Percentiles rank a stretch among this genome's conserved stretches.
Conservation (phyloP, 2,329 filamentous ascomycete species). For the Aspergillus jensenii region DNA sequence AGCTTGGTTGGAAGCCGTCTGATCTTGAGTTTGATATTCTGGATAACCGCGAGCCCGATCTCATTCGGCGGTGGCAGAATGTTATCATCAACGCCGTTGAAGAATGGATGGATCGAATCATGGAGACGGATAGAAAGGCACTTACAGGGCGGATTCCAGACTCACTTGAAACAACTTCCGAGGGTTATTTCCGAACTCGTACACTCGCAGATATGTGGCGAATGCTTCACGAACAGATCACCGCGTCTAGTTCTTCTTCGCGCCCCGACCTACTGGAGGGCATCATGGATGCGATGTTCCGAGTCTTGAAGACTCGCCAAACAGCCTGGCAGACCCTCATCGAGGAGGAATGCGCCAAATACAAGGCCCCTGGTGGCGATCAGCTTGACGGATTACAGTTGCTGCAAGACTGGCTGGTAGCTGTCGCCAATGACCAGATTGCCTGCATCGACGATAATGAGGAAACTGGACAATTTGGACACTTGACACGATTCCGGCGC, state of each 20-base stretch:
- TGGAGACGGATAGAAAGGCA: slow-evolving; percentile 74
- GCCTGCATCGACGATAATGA: slow-evolving; percentile 89
- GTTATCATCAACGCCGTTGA: slow-evolving; percentile 95
- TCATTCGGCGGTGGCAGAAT: slow-evolving; percentile 89
- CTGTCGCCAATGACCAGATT: slow-evolving; percentile 97
- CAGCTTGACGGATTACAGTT: slow-evolving; percentile 69
- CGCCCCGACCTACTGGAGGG: slow-evolving; percentile 90
- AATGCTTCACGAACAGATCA: slow-evolving; percentile 91
- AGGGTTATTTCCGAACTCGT: slow-evolving; percentile 88
- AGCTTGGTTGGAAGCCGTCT: slow-evolving; percentile 74
- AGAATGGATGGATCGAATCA: slow-evolving; percentile 96
- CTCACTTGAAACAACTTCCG: slow-evolving; percentile 81
- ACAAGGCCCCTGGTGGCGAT: slow-evolving; percentile 54
- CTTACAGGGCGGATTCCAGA: slow-evolving; percentile 77
- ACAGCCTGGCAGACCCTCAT: slow-evolving; percentile 83
- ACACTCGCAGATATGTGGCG: slow-evolving; percentile 95
- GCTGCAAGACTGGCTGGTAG: slow-evolving; percentile 86
- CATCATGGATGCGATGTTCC: slow-evolving; percentile 94
- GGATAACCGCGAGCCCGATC: slow-evolving; percentile 83
- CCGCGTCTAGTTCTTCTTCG: slow-evolving; percentile 79
- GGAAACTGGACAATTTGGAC: slow-evolving; percentile 74
- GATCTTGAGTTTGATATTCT: slow-evolving; percentile 84
- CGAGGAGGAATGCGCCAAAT: slow-evolving; percentile 77
- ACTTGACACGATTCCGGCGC: slow-evolving; percentile 80
- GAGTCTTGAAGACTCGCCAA: slow-evolving; percentile 78